phyloP scores from a whole-genome alignment of 1,284 basidiomycete genomes.

The Boletus semigastroideus region DNA sequence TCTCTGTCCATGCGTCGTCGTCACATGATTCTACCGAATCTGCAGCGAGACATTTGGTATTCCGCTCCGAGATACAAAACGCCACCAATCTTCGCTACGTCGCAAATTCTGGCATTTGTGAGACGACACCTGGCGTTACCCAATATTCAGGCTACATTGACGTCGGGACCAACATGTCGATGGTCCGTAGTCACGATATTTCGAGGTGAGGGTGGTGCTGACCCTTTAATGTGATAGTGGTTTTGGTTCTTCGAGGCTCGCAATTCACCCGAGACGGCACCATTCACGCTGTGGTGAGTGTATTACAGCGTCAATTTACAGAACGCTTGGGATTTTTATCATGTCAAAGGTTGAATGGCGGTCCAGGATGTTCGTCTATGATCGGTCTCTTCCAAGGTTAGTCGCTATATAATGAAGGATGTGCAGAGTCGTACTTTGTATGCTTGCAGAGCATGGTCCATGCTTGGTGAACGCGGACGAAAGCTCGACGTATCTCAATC shows the following conservation, averaged over 20 bases:
- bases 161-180: constrained; percentile 59
- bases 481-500: constrained; percentile 29
- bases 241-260: constrained; percentile 75
- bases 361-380: constrained; percentile 43
- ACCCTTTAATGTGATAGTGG: constrained; percentile 42
- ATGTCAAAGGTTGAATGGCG: constrained; percentile 35
- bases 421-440: neutral
- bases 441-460: constrained; percentile 28
- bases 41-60: neutral
- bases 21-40: neutral
- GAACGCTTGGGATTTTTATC: neutral
- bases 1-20: neutral
- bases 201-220: neutral
- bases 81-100: constrained; percentile 49
- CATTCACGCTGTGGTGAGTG: constrained; percentile 62
- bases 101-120: constrained; percentile 67
- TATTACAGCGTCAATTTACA: neutral
- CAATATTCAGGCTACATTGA: constrained; percentile 71
- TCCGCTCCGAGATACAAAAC: constrained; percentile 20
- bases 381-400: constrained; percentile 45
- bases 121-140: constrained; percentile 65
- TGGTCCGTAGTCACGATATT: constrained; percentile 38
- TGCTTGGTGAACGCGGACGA: constrained; percentile 29
- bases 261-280: constrained; percentile 55
- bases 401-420: neutral